phyloP scores from a whole-genome alignment of 129 eudicot genomes.

The Chrysanthemum seticuspe region DNA sequence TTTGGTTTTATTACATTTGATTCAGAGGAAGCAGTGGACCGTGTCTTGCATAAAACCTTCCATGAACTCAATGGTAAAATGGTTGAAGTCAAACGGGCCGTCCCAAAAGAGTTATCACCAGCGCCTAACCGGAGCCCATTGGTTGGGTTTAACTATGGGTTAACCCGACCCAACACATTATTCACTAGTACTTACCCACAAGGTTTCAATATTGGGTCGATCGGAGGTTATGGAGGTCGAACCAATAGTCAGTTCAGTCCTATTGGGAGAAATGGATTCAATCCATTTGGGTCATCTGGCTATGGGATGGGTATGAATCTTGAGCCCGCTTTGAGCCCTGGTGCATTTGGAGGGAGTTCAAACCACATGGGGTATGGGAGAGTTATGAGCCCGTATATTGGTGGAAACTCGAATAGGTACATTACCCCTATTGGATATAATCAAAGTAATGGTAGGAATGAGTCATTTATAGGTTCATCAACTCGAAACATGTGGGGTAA shows the following conservation, averaged over 20 bases:
- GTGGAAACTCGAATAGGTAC: constrained; percentile 51
- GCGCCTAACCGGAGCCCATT: constrained; percentile 65
- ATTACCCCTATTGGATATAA: constrained; percentile 65
- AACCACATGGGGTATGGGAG: constrained; percentile 63
- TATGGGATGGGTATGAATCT: constrained; percentile 68
- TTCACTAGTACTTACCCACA: constrained; percentile 52
- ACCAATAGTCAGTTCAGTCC: constrained; percentile 59
- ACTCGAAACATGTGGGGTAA: constrained; percentile 64
- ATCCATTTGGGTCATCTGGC: constrained; percentile 67
- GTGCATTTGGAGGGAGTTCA: constrained; percentile 48
- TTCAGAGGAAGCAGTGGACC: constrained; percentile 77
- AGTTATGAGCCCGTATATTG: constrained; percentile 50
- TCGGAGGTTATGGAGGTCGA: constrained; percentile 64
- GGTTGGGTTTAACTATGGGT: constrained; percentile 65
- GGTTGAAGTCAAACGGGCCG: constrained; percentile 95
- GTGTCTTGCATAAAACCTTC: constrained; percentile 65
- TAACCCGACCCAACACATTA: constrained; percentile 53
- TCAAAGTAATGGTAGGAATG: constrained; percentile 44
- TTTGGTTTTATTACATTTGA: constrained; percentile 88
- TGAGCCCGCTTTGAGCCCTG: constrained; percentile 56
- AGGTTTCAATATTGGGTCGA: constrained; percentile 56
- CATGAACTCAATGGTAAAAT: constrained; percentile 88
- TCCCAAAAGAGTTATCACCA: constrained; percentile 81
- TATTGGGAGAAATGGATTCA: constrained; percentile 52
- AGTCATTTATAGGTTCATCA: constrained; percentile 53